These are phyloP conservation scores for Ganoderma leucocontextum DNA, from an alignment of 1,284 basidiomycete species.

Conservation along the genomic window DNA sequence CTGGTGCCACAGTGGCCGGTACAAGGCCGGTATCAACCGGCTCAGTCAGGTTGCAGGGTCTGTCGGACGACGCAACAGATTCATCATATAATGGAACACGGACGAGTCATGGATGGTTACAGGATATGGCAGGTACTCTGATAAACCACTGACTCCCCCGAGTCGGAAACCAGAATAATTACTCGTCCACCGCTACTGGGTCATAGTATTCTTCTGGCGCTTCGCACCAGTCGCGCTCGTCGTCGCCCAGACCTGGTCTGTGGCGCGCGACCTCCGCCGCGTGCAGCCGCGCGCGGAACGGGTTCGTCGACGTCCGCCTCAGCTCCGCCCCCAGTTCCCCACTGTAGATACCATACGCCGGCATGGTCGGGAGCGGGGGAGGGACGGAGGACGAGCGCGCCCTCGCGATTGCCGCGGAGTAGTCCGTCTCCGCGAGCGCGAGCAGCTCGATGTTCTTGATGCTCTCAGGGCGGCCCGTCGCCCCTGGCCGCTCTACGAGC, in stretches of 20 bases:
- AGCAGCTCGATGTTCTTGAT: neutral
- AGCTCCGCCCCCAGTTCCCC: neutral
- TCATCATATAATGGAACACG: too few species aligned
- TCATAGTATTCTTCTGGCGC: too few species aligned
- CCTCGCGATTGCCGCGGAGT: neutral
- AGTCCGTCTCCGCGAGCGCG: conserved; percentile 1
- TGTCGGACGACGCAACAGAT: too few species aligned
- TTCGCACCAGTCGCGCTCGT: neutral
- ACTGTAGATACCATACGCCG: neutral
- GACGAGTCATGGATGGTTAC: too few species aligned
- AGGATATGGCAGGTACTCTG: too few species aligned
- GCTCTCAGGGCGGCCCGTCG: neutral
- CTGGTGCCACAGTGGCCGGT: too few species aligned
- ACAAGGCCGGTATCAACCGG: too few species aligned
- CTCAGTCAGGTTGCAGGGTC: too few species aligned
- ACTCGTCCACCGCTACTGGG: too few species aligned
- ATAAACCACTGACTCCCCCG: too few species aligned
- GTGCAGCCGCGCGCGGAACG: neutral
- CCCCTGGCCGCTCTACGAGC: neutral
- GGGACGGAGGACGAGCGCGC: neutral
- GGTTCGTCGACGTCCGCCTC: conserved; percentile 2
- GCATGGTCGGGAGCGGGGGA: neutral
- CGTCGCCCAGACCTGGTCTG: neutral
- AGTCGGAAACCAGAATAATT: too few species aligned
- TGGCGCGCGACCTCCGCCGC: neutral